A percentile compares a stretch with the other conserved stretches of the same genome.
phyloP scores from a whole-genome alignment of 495 filamentous ascomycete genomes.

The Podospora anserina region DNA sequence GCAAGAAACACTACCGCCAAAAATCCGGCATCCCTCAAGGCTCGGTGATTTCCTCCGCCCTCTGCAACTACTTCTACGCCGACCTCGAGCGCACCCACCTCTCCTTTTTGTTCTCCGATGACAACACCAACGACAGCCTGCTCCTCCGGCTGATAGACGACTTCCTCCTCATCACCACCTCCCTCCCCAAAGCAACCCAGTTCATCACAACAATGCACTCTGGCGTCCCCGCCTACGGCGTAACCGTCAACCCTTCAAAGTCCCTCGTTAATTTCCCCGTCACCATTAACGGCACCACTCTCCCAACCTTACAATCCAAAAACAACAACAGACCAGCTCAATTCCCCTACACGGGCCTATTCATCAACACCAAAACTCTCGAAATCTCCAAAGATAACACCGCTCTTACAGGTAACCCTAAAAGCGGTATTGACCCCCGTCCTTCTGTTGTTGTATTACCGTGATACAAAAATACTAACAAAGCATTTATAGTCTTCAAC shows the following conservation, averaged over 20 bases:
- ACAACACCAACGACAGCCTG: conserved; percentile 49
- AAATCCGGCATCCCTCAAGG: conserved; percentile 90
- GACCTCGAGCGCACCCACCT: conserved; percentile 71
- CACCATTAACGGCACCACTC: conserved; percentile 50
- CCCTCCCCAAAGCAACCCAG: conserved; percentile 56
- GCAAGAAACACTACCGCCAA: conserved; percentile 85
- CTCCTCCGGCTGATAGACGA: conserved; percentile 86
- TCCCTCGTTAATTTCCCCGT: conserved; percentile 81
- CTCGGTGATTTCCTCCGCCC: conserved; percentile 74
- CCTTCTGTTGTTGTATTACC: neutral
- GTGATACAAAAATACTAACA: conserved; percentile 1
- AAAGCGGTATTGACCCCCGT: conserved; percentile 11
- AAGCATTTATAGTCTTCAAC: conserved; percentile 47
- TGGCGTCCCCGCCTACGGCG: conserved; percentile 75
- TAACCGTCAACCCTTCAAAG: conserved; percentile 72
- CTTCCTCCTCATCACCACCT: conserved; percentile 80
- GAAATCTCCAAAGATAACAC: conserved; percentile 49
- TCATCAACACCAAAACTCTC: conserved; percentile 73
- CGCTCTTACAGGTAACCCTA: conserved; percentile 8
- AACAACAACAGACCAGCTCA: conserved; percentile 14
- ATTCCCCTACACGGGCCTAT: conserved; percentile 86
- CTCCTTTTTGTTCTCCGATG: conserved; percentile 51
- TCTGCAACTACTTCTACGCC: conserved; percentile 95
- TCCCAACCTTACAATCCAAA: conserved; percentile 47
- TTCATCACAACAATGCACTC: conserved; percentile 78